Percentiles rank a stretch among this genome's conserved stretches.
phyloP scores from a whole-genome alignment of 495 filamentous ascomycete species.

The Cladorrhinum samala region DNA sequence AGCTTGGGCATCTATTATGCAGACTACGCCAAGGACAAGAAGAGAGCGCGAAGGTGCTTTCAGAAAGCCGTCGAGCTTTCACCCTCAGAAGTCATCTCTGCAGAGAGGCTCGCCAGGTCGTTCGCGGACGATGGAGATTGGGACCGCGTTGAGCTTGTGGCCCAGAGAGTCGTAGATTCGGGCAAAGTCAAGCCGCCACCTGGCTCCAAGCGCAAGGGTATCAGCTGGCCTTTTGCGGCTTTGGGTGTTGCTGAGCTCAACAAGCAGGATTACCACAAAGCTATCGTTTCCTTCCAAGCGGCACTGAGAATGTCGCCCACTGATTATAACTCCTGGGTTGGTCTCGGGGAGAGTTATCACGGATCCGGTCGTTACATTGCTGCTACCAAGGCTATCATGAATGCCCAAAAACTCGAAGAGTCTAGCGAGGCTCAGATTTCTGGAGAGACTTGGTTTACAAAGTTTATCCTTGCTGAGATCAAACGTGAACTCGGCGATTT shows the following conservation, averaged over 20 bases:
- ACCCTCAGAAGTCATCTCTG: conserved; percentile 75
- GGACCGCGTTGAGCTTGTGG: conserved; percentile 90
- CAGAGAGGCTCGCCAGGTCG: conserved; percentile 73
- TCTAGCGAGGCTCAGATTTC: conserved; percentile 34
- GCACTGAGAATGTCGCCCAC: conserved; percentile 76
- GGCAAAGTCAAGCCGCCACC: conserved; percentile 83
- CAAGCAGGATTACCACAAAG: conserved; percentile 80
- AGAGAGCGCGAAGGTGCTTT: conserved; percentile 81
- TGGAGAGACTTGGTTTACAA: conserved; percentile 79
- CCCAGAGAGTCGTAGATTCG: conserved; percentile 86
- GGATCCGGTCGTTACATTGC: conserved; percentile 88
- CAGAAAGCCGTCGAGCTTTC: conserved; percentile 97
- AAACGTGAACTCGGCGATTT: conserved; percentile 85
- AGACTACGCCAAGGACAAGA: conserved; percentile 82
- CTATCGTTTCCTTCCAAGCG: conserved; percentile 83
- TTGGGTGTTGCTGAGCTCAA: conserved; percentile 95
- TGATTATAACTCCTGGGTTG: conserved; percentile 94
- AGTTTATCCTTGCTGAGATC: conserved; percentile 96
- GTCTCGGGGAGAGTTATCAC: conserved; percentile 91
- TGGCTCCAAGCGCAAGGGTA: conserved; percentile 80
- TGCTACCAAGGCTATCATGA: conserved; percentile 81
- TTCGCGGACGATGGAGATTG: conserved; percentile 90
- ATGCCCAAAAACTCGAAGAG: conserved; percentile 66
- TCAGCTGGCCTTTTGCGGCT: conserved; percentile 96
- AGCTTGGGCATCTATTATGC: conserved; percentile 92